phyloP scores from a whole-genome alignment of 116 monocot species.

The Cymodocea nodosa region DNA sequence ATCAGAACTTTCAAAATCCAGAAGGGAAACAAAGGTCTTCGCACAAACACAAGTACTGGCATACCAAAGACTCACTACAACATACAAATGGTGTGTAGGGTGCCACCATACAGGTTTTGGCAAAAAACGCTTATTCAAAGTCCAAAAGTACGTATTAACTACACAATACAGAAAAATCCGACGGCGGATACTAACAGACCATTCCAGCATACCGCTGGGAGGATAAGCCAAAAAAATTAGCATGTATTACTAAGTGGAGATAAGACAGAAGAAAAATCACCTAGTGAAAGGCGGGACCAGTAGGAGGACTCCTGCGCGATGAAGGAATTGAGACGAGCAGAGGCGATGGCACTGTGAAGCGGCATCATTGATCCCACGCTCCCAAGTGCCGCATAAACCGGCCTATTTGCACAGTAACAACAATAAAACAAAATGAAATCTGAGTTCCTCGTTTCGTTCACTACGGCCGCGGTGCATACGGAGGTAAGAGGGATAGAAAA shows the following conservation, averaged over 20 bases:
- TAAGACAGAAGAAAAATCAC: not conserved
- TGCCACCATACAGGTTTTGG: no score
- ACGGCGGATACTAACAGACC: no score
- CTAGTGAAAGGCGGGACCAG: not conserved
- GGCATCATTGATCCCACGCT: slow-evolving; percentile 1
- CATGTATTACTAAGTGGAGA: not conserved
- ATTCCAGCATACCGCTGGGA: not conserved
- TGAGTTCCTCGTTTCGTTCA: not conserved
- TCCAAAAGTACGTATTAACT: no score
- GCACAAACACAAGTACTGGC: not conserved
- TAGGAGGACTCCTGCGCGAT: slow-evolving; percentile 2
- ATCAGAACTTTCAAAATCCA: slow-evolving; percentile 2
- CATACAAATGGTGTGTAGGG: no score
- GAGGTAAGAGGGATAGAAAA: no score
- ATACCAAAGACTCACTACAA: not conserved
- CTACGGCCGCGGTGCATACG: no score
- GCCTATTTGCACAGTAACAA: not conserved
- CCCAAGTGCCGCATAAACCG: slow-evolving; percentile 3
- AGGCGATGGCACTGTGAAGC: slow-evolving; percentile 1
- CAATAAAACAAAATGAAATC: not conserved
- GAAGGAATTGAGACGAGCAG: slow-evolving; percentile 5
- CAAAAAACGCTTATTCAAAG: no score
- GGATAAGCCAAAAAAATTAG: not conserved
- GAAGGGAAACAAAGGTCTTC: not conserved
- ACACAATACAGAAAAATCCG: no score